Conservation (phyloP, 352 stramenopile genomes). For the Globisporangium nodosum region DNA sequence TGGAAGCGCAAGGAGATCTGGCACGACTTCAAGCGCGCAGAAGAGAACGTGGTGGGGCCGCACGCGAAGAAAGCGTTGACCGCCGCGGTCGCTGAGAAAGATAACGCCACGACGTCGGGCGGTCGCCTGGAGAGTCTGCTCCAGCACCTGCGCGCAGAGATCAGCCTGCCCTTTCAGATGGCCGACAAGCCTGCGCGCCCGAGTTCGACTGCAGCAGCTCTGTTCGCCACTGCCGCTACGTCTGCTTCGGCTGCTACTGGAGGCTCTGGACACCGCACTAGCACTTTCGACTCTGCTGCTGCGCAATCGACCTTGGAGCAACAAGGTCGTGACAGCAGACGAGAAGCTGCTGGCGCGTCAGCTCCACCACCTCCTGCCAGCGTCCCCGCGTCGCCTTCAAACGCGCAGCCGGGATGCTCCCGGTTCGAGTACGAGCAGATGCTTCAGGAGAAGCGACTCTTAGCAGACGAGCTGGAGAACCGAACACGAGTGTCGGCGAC, state of each 20-base stretch:
- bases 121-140: constrained; percentile 11
- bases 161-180: constrained; percentile 4
- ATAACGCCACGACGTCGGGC: not conserved
- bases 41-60: constrained; percentile 32
- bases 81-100: not conserved
- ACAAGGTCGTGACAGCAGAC: constrained; percentile 1
- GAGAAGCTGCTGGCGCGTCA: not conserved
- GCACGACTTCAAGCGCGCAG: constrained; percentile 62
- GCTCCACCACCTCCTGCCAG: not conserved
- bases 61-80: constrained; percentile 7
- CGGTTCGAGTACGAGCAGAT: constrained; percentile 31
- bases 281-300: no score
- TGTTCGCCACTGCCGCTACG: not conserved
- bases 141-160: constrained; percentile 11
- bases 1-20: constrained; percentile 73
- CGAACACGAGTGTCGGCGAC: constrained; percentile 6
- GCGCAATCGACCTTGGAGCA: not conserved
- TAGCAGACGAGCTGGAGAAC: constrained; percentile 21
- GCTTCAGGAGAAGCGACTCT: constrained; percentile 28
- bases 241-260: not conserved
- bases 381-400: not conserved
- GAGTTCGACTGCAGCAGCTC: not conserved
- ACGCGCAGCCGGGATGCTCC: not conserved
- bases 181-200: not conserved
- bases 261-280: not conserved